Percentiles rank a stretch among this genome's conserved stretches.
phyloP scores from a whole-genome alignment of 371 early-diverging fungal genomes.

The Phascolomyces articulosus region DNA sequence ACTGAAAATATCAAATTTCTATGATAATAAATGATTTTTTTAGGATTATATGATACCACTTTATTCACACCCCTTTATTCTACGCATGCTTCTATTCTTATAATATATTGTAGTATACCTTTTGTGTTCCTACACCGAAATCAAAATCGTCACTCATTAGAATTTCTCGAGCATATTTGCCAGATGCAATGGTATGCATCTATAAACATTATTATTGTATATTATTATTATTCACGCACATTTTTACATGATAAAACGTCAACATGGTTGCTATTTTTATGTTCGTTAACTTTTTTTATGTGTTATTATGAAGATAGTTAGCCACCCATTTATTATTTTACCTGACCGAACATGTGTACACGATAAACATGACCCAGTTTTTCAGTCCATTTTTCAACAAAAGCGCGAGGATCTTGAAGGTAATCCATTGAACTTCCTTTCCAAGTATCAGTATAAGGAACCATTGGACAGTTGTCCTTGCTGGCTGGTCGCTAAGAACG shows the following conservation, averaged over 20 bases:
- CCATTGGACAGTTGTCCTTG: neutral
- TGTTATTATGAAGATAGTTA: no score
- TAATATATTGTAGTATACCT: neutral
- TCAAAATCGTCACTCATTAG: constrained; percentile 17
- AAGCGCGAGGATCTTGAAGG: constrained; percentile 17
- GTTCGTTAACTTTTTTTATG: no score
- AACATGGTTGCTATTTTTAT: no score
- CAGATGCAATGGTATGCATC: constrained; percentile 12
- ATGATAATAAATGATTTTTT: no score
- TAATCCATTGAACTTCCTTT: no score
- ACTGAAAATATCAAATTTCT: no score
- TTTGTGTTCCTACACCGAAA: constrained; percentile 3
- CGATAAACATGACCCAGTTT: constrained; percentile 30
- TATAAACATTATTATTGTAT: neutral
- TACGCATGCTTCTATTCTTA: no score
- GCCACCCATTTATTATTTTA: neutral
- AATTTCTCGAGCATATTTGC: constrained; percentile 15
- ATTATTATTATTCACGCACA: neutral
- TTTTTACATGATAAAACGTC: no score
- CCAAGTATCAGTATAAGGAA: no score
- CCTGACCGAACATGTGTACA: constrained; percentile 30
- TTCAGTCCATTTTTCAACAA: constrained; percentile 22
- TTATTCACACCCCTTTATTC: no score
- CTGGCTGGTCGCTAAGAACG: no score
- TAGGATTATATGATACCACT: no score